Evolutionary conservation across 495 filamentous ascomycete species (phyloP).

Genomic region (Penicillium turbatum): DNA sequence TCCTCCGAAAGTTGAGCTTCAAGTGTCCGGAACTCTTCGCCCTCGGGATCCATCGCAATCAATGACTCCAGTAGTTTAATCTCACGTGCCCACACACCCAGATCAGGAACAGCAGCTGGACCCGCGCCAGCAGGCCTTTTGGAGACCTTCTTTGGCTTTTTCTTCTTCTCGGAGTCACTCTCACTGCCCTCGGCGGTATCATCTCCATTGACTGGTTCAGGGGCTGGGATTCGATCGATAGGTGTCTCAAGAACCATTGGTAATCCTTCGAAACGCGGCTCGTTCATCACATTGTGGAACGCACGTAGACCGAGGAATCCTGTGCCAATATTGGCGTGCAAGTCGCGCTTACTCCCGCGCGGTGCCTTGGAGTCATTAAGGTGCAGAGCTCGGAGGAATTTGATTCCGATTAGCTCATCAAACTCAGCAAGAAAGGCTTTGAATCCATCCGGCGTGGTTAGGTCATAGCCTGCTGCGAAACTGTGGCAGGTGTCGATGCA

Average conservation of each 20-base stretch:
- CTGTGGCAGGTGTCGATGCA: slow-evolving; percentile 97
- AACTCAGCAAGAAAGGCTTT: slow-evolving; percentile 67
- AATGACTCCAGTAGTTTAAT: slow-evolving; percentile 86
- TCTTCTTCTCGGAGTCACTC: slow-evolving; percentile 18
- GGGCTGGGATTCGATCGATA: slow-evolving; percentile 57
- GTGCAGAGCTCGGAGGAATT: slow-evolving; percentile 81
- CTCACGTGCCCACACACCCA: slow-evolving; percentile 74
- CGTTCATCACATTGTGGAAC: slow-evolving; percentile 90
- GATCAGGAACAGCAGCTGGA: slow-evolving; percentile 55
- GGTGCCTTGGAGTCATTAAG: slow-evolving; percentile 94
- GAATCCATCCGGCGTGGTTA: slow-evolving; percentile 72
- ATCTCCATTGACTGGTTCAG: slow-evolving; percentile 1
- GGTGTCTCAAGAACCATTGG: slow-evolving; percentile 96
- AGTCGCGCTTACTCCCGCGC: slow-evolving; percentile 67
- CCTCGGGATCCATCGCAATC: slow-evolving; percentile 73
- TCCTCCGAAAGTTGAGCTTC: slow-evolving; percentile 61
- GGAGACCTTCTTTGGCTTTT: slow-evolving; percentile 23
- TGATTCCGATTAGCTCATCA: slow-evolving; percentile 69
- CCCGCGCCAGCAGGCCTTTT: slow-evolving; percentile 25
- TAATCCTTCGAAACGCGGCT: slow-evolving; percentile 65
- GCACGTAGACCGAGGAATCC: slow-evolving; percentile 86
- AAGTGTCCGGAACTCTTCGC: slow-evolving; percentile 60
- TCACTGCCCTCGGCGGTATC: slow-evolving; percentile 17
- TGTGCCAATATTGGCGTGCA: slow-evolving; percentile 92
- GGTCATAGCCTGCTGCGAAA: slow-evolving; percentile 90